phyloP scores from a whole-genome alignment of 768 basidiomycete genomes.

The Tylopilus balloui region DNA sequence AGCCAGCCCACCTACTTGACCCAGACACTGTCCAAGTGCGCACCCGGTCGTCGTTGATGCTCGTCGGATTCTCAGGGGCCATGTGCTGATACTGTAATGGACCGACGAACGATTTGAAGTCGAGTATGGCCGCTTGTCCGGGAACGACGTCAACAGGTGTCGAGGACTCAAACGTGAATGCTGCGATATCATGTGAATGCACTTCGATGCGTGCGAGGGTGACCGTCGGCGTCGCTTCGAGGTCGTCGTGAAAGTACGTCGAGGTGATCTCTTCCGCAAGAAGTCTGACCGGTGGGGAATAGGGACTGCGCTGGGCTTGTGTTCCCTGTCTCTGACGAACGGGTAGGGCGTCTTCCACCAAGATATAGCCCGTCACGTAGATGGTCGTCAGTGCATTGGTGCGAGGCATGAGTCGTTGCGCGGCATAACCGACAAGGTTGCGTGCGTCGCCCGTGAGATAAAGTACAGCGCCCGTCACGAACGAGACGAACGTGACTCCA shows the following conservation, averaged over 20 bases:
- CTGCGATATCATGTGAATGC: constrained; percentile 47
- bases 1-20: constrained; percentile 17
- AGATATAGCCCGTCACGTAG: constrained; percentile 46
- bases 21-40: constrained; percentile 62
- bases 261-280: constrained; percentile 45
- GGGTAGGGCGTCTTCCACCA: constrained; percentile 53
- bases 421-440: constrained; percentile 41
- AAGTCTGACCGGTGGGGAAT: constrained; percentile 55
- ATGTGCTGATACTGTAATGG: constrained; percentile 49
- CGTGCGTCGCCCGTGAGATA: constrained; percentile 59
- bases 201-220: constrained; percentile 37
- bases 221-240: constrained; percentile 16
- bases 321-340: constrained; percentile 42
- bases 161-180: constrained; percentile 47
- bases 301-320: constrained; percentile 39
- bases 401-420: constrained; percentile 51
- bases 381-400: constrained; percentile 49
- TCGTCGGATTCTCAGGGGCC: constrained; percentile 43
- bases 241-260: constrained; percentile 28
- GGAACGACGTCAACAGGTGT: constrained; percentile 33
- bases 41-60: constrained; percentile 61
- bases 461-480: constrained; percentile 52
- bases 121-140: constrained; percentile 54
- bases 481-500: constrained; percentile 52
- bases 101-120: constrained; percentile 51